A percentile compares a stretch with the other conserved stretches of the same genome.
Conservation (phyloP, 116 monocot species). For the Iris pallida region DNA sequence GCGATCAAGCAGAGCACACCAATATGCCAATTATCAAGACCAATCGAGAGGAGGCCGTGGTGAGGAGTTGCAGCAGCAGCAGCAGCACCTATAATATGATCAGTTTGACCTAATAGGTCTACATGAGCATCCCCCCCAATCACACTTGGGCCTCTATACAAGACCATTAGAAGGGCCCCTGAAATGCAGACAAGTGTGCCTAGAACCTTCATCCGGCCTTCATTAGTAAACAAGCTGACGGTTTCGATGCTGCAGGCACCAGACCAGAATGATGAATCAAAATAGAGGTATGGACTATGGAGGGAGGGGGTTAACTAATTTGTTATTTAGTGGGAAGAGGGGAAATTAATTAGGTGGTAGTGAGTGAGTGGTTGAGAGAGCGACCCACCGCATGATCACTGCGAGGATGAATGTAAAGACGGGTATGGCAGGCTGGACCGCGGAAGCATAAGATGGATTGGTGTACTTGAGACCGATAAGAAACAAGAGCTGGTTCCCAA, state of each 20-base stretch:
- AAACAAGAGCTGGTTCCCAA: conserved; percentile 86
- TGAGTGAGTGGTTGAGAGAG: not conserved
- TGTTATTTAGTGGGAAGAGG: not conserved
- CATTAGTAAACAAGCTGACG: conserved; percentile 45
- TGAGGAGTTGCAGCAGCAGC: conserved; percentile 10
- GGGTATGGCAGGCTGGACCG: conserved; percentile 83
- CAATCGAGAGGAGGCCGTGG: conserved; percentile 12
- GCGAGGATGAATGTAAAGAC: conserved; percentile 87
- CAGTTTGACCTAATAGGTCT: conserved; percentile 28
- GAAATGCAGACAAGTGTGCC: conserved; percentile 66
- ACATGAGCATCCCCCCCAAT: conserved; percentile 21
- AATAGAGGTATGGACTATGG: too few relatives aligned
- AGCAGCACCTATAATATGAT: conserved; percentile 28
- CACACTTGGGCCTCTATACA: conserved; percentile 75
- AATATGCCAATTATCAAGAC: conserved; percentile 59
- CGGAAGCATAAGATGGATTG: conserved; percentile 79
- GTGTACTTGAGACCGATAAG: conserved; percentile 83
- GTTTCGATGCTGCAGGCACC: conserved; percentile 57
- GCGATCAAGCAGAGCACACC: conserved; percentile 81
- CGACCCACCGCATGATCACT: conserved; percentile 56
- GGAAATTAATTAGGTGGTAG: not conserved
- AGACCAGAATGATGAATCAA: not conserved
- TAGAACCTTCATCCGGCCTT: conserved; percentile 60
- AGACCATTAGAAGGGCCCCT: conserved; percentile 70
- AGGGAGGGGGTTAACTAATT: not conserved